Evolutionary conservation across 2,329 filamentous ascomycete species (phyloP).

Genomic region (Endothia cerciana): DNA sequence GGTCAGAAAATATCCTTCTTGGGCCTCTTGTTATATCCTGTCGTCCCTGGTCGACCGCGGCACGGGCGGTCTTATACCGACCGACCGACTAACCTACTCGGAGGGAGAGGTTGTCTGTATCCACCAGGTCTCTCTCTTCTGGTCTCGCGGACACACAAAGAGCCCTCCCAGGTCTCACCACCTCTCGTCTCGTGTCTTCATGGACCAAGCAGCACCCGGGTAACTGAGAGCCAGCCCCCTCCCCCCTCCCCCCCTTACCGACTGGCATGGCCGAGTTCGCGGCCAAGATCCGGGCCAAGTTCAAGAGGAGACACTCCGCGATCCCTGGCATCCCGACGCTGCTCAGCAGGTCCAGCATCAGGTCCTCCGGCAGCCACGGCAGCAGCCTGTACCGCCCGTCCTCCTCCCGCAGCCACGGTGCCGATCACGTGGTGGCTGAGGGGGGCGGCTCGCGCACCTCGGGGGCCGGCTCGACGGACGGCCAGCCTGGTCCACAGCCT

Average conservation of each 20-base stretch:
- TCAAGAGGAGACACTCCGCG: slow-evolving; percentile 48
- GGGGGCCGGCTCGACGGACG: slow-evolving; percentile 13
- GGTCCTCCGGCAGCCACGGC: slow-evolving; percentile 34
- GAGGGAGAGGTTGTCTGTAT: neutral
- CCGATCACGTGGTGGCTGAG: slow-evolving; percentile 18
- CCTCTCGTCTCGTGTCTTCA: too few species aligned
- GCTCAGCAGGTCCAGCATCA: slow-evolving; percentile 39
- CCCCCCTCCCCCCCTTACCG: neutral
- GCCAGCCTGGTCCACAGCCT: neutral
- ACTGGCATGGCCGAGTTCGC: slow-evolving; percentile 49
- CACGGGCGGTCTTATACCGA: neutral
- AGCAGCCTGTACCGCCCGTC: slow-evolving; percentile 34
- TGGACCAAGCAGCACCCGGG: too few species aligned
- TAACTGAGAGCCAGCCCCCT: neutral
- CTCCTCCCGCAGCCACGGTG: slow-evolving; percentile 22
- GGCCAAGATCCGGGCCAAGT: slow-evolving; percentile 52
- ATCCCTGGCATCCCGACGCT: slow-evolving; percentile 39
- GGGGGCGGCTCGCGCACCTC: slow-evolving; percentile 22
- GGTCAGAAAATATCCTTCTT: neutral
- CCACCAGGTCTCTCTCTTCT: neutral
- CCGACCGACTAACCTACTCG: neutral
- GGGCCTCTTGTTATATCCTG: neutral
- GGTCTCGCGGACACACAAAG: neutral
- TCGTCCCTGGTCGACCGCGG: neutral
- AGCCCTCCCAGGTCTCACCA: too few species aligned